Conservation (phyloP, 768 basidiomycete species). For the Dacryopinax primogenitus region DNA sequence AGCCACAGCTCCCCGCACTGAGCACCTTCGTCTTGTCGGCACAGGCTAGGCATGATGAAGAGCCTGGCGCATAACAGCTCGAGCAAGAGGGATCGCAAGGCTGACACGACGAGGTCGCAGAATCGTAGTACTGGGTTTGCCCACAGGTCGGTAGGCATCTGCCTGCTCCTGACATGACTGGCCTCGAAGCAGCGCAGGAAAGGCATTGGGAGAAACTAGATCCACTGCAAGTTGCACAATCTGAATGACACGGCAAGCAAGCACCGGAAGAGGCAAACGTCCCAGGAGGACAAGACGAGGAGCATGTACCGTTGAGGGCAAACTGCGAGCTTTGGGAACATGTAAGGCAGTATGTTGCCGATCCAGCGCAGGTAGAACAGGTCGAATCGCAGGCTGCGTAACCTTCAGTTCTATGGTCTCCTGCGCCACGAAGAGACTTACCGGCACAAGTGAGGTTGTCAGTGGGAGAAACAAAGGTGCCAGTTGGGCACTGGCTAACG, state of each 20-base stretch:
- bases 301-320: conserved; percentile 61
- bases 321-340: conserved; percentile 49
- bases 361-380: conserved; percentile 58
- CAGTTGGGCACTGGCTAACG: conserved; percentile 54
- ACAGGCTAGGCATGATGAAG: conserved; percentile 61
- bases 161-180: conserved; percentile 50
- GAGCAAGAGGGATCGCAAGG: conserved; percentile 65
- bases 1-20: conserved; percentile 48
- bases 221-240: conserved; percentile 76
- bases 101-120: conserved; percentile 47
- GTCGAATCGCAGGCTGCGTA: conserved; percentile 51
- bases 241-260: conserved; percentile 70
- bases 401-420: background rate
- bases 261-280: conserved; percentile 51
- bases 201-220: conserved; percentile 65
- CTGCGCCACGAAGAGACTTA: conserved; percentile 29
- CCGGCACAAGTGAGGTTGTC: conserved; percentile 65
- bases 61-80: conserved; percentile 59
- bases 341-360: conserved; percentile 57
- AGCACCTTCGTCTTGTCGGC: conserved; percentile 50
- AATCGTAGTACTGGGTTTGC: conserved; percentile 60
- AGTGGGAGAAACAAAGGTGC: conserved; percentile 55
- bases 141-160: conserved; percentile 69
- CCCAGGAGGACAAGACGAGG: conserved; percentile 58
- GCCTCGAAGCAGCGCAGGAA: conserved; percentile 51